Base-by-base conservation (phyloP, 2,329 filamentous ascomycete species). In the Juglanconis oblonga region DNA sequence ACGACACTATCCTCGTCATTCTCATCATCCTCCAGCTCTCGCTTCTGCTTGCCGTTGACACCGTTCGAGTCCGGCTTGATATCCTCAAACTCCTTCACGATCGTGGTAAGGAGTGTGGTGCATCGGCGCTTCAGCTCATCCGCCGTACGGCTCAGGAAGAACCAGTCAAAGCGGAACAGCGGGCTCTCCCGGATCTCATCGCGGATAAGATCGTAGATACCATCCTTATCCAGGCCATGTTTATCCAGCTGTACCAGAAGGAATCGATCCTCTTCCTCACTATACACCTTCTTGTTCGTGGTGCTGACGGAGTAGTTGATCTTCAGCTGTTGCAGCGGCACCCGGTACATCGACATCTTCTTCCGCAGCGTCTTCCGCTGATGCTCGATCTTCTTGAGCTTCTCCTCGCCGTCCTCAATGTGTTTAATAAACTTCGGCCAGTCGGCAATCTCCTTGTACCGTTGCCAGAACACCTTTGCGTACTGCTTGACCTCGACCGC, bases 231-330 rank as follows among this genome's bases (percentile, higher is more conserved):
- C 40, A 99, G 87, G 6, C 96, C 95, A 68, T 92, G 90, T 73
- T 89, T 91, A 76, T 99, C 92, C 5, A 99, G 82, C 77, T 97
- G 89, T 53, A 99, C 94, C 38, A 99, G 82, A 55, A 99, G 77
- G 77, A 99, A 99, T 3, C 95, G 87, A 72, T 99, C 95, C 74
- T 99, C 95, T 72, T 99, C 95, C 72, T 99, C 96, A 0, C 93
- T 98, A 73, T 99, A 99, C 1, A 99, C 93, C 79, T 99, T 99
- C 80, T 99, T 99, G 84, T 99, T 99, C 9, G 96, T 99, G 2
- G 95, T 99, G 6, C 92, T 97, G 33, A 99, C 95, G 0, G 93
- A 97, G 76, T 99, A 99, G 77, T 97, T 98, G 79, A 99, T 92
- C 81, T 97, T 97, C 70, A 99, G 87, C 75, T 99, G 95, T 74